These are phyloP conservation scores for Lophiostoma macrostomum DNA, from an alignment of 495 filamentous ascomycete species.

Conservation along the genomic window DNA sequence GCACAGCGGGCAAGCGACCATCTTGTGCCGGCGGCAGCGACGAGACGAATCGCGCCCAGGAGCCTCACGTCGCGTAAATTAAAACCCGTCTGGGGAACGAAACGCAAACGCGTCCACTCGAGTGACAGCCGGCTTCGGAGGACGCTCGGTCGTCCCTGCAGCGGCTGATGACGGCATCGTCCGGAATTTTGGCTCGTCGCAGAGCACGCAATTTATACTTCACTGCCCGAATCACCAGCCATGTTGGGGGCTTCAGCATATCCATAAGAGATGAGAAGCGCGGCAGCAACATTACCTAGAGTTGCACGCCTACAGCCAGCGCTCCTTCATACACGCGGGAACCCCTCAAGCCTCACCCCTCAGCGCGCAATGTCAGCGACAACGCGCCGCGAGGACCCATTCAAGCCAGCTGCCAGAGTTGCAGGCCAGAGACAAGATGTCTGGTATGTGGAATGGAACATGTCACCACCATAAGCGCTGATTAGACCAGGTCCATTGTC, in stretches of 20 bases:
- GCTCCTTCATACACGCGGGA: background rate
- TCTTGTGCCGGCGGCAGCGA: too few species aligned
- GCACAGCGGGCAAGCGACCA: constrained; percentile 90
- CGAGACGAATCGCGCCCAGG: too few species aligned
- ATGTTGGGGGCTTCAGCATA: too few species aligned
- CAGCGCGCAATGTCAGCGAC: constrained; percentile 31
- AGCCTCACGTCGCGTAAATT: constrained; percentile 25
- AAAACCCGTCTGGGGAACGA: constrained; percentile 19
- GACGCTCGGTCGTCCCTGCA: background rate
- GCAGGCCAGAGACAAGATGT: constrained; percentile 86
- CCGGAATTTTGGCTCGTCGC: background rate
- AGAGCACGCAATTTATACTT: constrained; percentile 20
- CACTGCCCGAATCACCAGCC: too few species aligned
- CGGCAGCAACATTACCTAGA: background rate
- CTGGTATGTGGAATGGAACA: constrained; percentile 56
- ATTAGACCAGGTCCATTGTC: constrained; percentile 75
- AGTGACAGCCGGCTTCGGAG: too few species aligned
- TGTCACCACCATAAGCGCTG: background rate
- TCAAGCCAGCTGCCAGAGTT: constrained; percentile 73
- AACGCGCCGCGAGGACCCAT: constrained; percentile 41
- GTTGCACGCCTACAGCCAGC: constrained; percentile 6
- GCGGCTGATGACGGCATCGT: constrained; percentile 29
- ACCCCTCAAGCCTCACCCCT: constrained; percentile 8
- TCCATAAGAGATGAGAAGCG: constrained; percentile 19
- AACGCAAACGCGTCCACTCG: too few species aligned